Evolutionary conservation across 208 protist genomes (phyloP).

Genomic region (Angomonas desouzai): DNA sequence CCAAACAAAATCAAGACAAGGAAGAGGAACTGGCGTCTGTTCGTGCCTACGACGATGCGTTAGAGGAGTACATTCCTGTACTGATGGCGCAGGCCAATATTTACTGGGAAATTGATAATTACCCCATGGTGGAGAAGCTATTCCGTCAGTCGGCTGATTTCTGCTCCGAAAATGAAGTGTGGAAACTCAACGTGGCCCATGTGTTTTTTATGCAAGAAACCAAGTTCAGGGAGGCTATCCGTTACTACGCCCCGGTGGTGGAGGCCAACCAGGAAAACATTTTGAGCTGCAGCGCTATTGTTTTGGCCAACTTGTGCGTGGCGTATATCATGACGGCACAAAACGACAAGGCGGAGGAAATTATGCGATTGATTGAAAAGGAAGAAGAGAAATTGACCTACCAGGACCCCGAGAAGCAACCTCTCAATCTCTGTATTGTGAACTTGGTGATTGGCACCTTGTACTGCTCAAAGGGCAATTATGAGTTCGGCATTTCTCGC

Average conservation of each 20-base stretch:
- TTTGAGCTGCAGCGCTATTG: conserved; percentile 93
- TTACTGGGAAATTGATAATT: conserved; percentile 98
- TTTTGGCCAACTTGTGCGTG: conserved; percentile 97
- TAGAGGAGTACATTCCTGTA: conserved; percentile 96
- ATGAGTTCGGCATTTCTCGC: conserved; percentile 97
- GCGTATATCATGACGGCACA: conserved; percentile 96
- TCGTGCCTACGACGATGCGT: conserved; percentile 89
- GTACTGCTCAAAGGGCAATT: conserved; percentile 98
- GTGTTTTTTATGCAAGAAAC: conserved; percentile 97
- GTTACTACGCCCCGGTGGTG: conserved; percentile 96
- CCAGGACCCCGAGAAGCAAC: conserved; percentile 87
- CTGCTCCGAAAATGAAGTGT: conserved; percentile 95
- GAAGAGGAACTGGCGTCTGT: conserved; percentile 79
- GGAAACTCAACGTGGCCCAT: conserved; percentile 97
- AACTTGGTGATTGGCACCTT: conserved; percentile 98
- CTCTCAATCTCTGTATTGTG: conserved; percentile 96
- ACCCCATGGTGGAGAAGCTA: conserved; percentile 92
- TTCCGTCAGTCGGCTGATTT: conserved; percentile 96
- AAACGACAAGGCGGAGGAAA: conserved; percentile 96
- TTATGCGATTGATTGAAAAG: conserved; percentile 95
- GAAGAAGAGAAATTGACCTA: conserved; percentile 92
- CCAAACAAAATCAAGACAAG: conserved; percentile 84
- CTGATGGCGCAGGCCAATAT: conserved; percentile 97
- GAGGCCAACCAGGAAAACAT: conserved; percentile 91
- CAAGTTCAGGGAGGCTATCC: conserved; percentile 95